Conservation (phyloP, 805 yeast genomes). For the Isabelozyma rhagii region DNA sequence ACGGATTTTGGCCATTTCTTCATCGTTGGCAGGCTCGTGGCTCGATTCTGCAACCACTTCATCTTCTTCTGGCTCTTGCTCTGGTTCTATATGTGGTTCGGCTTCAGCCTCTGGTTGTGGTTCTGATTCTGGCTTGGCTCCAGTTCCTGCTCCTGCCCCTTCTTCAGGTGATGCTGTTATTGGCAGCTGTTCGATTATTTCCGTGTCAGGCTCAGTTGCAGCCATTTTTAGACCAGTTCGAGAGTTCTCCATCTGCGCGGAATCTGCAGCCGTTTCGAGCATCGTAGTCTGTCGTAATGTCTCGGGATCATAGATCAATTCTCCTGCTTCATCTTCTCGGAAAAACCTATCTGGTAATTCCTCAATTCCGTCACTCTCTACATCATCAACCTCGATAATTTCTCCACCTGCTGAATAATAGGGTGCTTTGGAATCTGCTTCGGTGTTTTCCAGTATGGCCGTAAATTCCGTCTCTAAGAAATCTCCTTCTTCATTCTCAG, state of each 20-base stretch:
- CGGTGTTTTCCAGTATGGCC: neutral
- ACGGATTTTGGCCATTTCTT: neutral
- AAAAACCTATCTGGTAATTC: slow-evolving; percentile 18
- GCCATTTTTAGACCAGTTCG: no score
- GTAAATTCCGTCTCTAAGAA: neutral
- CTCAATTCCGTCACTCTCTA: neutral
- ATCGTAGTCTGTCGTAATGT: neutral
- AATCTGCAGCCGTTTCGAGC: neutral
- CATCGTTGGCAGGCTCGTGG: neutral
- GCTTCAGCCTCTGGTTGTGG: no score
- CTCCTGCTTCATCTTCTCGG: slow-evolving; percentile 12
- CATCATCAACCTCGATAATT: neutral
- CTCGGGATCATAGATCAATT: slow-evolving; percentile 18
- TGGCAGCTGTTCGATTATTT: no score
- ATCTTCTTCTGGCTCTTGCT: neutral
- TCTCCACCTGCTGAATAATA: no score
- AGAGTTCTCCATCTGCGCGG: no score
- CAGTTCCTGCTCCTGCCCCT: no score
- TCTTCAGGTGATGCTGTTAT: no score
- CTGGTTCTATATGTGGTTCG: no score
- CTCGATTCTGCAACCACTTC: slow-evolving; percentile 2
- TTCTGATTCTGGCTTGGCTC: no score
- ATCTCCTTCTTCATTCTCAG: slow-evolving; percentile 1
- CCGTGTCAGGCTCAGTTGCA: no score
- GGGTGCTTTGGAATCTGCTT: neutral